Evolutionary conservation across 192 early-diverging fungal species (phyloP).

Genomic region (Backusella westeae): DNA sequence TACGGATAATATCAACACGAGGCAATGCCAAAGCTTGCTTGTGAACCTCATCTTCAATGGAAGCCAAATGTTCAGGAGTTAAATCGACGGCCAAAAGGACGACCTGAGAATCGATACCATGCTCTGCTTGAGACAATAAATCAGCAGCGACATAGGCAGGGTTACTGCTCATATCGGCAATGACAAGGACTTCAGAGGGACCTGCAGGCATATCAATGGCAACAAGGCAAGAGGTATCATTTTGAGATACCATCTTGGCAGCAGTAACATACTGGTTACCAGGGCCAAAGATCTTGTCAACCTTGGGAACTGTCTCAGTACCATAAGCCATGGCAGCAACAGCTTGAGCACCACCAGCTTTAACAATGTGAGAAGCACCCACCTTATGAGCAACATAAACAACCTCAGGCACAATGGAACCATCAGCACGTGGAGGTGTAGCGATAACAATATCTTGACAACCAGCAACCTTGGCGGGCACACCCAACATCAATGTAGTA

Average conservation of each 20-base stretch:
- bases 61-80: constrained; percentile 60
- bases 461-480: constrained; percentile 96
- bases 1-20: constrained; percentile 84
- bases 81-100: constrained; percentile 87
- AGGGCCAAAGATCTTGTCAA: constrained; percentile 99
- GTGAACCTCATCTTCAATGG: constrained; percentile 79
- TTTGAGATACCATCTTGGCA: constrained; percentile 96
- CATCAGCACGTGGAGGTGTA: constrained; percentile 90
- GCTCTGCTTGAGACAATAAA: constrained; percentile 96
- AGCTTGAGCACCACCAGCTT: constrained; percentile 97
- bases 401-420: constrained; percentile 91
- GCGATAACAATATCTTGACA: constrained; percentile 95
- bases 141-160: constrained; percentile 95
- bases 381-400: constrained; percentile 98
- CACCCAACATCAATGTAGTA: constrained; percentile 93
- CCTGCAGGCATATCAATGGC: constrained; percentile 99
- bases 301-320: constrained; percentile 93
- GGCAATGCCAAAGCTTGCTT: constrained; percentile 83
- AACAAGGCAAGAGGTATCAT: constrained; percentile 89
- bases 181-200: constrained; percentile 98
- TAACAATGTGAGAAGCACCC: constrained; percentile 87
- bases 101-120: constrained; percentile 95
- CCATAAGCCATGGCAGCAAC: constrained; percentile 99
- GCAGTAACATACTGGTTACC: constrained; percentile 99
- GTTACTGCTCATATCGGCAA: constrained; percentile 82